Evolutionary conservation across 1,139 yeast genomes (phyloP), one percentile per base, ranked within the genome.

Genomic region (Sugiyamaella castrensis): DNA sequence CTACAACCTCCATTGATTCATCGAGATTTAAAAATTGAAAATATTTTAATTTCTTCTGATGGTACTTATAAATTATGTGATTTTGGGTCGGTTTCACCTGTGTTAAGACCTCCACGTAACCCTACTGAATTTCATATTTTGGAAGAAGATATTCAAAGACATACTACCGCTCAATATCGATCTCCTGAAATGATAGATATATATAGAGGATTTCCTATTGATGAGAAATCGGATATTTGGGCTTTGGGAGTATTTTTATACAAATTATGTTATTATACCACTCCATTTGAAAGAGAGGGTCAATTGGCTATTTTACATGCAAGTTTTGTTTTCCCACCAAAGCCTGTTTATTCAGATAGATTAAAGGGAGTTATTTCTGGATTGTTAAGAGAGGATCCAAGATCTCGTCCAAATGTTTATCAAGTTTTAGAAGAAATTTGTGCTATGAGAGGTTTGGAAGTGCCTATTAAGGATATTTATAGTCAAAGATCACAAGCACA

Each of bases 101-200:
- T 80, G 51, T 70, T 79, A 57, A 76, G 79, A 37, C 81, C 85
- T 3, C 94, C 96, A 1, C 71, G 75, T 50, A 79, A 75, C 53
- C 75, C 80, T 8, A 81, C 79, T 51, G 95, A 86, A 61, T 74
- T 83, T 58, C 82, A 82, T 47, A 70, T 77, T 12, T 69, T 91
- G 40, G 87, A 86, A 55, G 87, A 87, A 57, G 97, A 92, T 63
- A 80, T 92, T 51, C 81, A 87, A 73, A 83, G 84, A 55, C 94
- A 92, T 66, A 92, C 98, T 0, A 92, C 98, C 1, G 96, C 97
- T n/a, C 98, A 92, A 67, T 92, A 92, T 68, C 75, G 98, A 57
- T 77, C 96, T 1, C 98, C 98, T 0, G 98, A 92, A 67, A 92
- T 92, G 98, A 78, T 94, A 47, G 98, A 92, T 68, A 74, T 92